phyloP scores from a whole-genome alignment of 371 early-diverging fungal species.

The Mortierella sp. region DNA sequence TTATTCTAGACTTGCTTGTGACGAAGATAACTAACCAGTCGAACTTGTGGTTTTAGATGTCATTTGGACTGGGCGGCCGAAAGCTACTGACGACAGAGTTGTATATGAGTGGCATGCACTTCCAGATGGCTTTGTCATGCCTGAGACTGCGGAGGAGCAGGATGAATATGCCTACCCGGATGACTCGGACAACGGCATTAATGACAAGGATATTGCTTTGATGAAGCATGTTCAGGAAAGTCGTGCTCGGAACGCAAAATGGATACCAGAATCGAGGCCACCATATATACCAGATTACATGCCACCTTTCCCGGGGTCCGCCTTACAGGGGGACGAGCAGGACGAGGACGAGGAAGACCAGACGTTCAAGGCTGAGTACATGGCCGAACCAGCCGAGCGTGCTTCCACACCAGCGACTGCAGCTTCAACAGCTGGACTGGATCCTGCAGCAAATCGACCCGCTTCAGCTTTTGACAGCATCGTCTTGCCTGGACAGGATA shows the following conservation, averaged over 20 bases:
- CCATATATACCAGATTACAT: conserved; percentile 42
- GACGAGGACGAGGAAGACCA: conserved; percentile 13
- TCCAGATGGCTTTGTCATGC: conserved; percentile 40
- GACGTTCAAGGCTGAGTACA: conserved; percentile 6
- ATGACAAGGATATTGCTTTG: background rate
- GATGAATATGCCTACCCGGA: conserved; percentile 54
- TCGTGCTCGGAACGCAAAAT: conserved; percentile 15
- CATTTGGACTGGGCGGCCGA: conserved; percentile 32
- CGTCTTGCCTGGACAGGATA: conserved; percentile 4
- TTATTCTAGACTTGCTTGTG: background rate
- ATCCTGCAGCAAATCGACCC: conserved; percentile 5
- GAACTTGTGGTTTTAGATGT: conserved; percentile 19
- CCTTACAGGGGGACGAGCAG: conserved; percentile 11
- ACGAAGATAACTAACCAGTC: background rate
- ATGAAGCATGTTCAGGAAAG: background rate
- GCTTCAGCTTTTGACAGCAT: background rate
- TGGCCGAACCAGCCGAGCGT: conserved; percentile 3
- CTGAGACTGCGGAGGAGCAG: conserved; percentile 51
- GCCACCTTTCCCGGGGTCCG: conserved; percentile 46
- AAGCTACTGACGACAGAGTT: background rate
- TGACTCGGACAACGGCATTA: conserved; percentile 21
- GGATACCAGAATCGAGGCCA: conserved; percentile 39
- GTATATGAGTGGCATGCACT: conserved; percentile 50
- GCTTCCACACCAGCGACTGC: conserved; percentile 5
- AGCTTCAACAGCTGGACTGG: conserved; percentile 24